phyloP scores from a whole-genome alignment of 495 filamentous ascomycete genomes.

The Aspergillus bertholletiae region DNA sequence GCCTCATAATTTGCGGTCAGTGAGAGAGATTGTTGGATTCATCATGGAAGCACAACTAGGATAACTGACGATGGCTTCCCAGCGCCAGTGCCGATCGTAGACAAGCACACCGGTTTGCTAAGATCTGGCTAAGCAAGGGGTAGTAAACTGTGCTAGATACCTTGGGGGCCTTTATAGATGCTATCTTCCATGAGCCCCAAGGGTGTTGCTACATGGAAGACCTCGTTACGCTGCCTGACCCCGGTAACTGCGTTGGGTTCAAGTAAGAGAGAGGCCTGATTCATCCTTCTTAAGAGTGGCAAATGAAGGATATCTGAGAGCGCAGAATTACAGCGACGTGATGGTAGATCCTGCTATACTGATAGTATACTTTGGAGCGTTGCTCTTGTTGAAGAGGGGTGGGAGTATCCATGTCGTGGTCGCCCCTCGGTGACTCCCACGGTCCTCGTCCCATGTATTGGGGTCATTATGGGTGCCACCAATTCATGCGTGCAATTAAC shows the following conservation, averaged over 20 bases:
- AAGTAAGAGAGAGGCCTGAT: neutral
- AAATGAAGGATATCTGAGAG: neutral
- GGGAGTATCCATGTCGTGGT: too few species aligned
- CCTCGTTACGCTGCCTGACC: neutral
- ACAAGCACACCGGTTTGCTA: neutral
- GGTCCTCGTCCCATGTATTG: neutral
- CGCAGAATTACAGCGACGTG: neutral
- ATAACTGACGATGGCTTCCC: neutral
- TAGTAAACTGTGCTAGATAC: neutral
- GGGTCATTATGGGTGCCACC: neutral
- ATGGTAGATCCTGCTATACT: neutral
- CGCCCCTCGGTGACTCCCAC: neutral
- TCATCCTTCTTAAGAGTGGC: neutral
- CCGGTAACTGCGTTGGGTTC: neutral
- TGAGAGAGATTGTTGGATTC: neutral
- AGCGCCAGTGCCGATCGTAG: neutral
- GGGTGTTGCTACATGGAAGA: neutral
- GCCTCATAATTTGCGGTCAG: neutral
- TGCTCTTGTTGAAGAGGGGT: neutral
- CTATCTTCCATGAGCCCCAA: neutral
- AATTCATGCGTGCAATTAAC: neutral
- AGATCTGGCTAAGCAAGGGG: neutral
- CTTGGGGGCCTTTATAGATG: neutral
- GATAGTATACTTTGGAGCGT: neutral
- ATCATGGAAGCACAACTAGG: neutral